These are phyloP conservation scores for Paspalum notatum DNA, from an alignment of 176 grass and related monocot genomes.

Conservation along the genomic window DNA sequence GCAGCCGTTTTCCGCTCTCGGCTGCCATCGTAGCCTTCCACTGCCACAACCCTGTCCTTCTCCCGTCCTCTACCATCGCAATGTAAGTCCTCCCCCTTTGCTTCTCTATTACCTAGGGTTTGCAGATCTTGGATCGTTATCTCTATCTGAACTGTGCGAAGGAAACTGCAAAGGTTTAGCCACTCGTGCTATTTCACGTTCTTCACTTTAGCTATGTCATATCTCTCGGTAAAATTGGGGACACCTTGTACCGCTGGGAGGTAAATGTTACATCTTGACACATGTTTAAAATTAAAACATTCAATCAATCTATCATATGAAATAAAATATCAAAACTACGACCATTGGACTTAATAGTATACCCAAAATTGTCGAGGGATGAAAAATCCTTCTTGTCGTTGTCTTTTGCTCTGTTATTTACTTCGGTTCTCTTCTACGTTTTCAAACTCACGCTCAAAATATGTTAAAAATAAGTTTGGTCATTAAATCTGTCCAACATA, in stretches of 20 bases:
- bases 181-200: no score
- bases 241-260: conserved; percentile 96
- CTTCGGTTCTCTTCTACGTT: background rate
- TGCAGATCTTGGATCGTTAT: no score
- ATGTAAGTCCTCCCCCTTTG: no score
- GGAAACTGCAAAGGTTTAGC: no score
- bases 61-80: no score
- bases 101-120: no score
- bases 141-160: no score
- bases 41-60: no score
- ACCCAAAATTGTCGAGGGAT: conserved; percentile 2
- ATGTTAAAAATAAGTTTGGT: conserved; percentile 16
- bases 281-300: background rate
- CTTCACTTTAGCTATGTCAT: no score
- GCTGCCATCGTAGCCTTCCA: no score
- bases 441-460: conserved; percentile 1
- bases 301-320: background rate
- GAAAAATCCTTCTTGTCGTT: background rate
- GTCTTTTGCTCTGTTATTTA: conserved; percentile 22
- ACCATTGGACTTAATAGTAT: background rate
- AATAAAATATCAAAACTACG: background rate
- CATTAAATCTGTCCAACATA: background rate
- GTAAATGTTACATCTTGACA: conserved; percentile 44
- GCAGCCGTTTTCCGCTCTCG: no score
- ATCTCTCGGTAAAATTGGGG: no score